Evolutionary conservation across 1,284 basidiomycete species (phyloP), one percentile per base, ranked within the genome.

Genomic region (Waitea zeae): DNA sequence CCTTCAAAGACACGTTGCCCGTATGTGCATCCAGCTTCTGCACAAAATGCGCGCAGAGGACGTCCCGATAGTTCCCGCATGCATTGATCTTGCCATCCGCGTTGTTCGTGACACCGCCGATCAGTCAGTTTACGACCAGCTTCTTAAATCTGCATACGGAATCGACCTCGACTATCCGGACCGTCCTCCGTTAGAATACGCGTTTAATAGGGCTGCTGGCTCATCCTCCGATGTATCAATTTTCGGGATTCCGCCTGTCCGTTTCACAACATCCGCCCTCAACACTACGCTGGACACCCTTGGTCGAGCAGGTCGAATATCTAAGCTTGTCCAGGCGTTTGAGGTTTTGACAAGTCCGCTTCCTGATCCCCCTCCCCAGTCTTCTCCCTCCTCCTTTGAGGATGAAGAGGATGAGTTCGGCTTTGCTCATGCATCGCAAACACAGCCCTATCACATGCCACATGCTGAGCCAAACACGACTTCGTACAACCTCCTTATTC

Each of bases 151-250:
- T 42, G 69, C 64, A 13, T 86, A 83, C 47, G 79, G 72, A 0
- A 64, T 86, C 36, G 81, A 86, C 51, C 48, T 84, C 34, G 58
- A 64, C 9, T 73, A 72, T 45, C 78, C 78, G 0, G 81, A 86
- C 45, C 59, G 67, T 30, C 54, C 62, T 17, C 64, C 71, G 3
- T 39, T 74, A 36, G 64, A 70, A 40, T 54, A 37, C 47, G 54
- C 46, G 41, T 45, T 38, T 34, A 30, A 30, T 39, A 38, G 7
- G 12, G 9, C 30, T 11, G 30, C 24, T 26, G 9, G 9, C 15
- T 31, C 30, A 7, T 31, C 30, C 12, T 9, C 9, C 15, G 20
- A 11, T n/a, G n/a, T n/a, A n/a, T n/a, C n/a, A n/a, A n/a, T n/a
- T n/a, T n/a, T n/a, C n/a, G n/a, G n/a, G n/a, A n/a, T n/a, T n/a